Percentiles rank a stretch among this genome's conserved stretches.
Evolutionary conservation across 768 basidiomycete species (phyloP).

Genomic region (Hericium coralloides): DNA sequence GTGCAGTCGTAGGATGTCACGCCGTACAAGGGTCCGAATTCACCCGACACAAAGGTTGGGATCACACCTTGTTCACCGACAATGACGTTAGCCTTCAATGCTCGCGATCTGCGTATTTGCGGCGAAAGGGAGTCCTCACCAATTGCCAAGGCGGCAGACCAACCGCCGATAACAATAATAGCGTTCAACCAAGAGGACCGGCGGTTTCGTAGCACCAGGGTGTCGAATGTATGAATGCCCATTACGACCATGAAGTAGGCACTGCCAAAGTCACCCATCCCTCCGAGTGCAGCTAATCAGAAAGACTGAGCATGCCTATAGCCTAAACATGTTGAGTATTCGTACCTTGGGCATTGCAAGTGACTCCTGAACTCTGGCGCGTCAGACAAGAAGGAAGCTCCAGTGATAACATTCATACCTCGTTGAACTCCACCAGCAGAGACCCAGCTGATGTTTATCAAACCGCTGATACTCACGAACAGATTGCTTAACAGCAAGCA

Average conservation of each 20-base stretch:
- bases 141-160: conserved; percentile 38
- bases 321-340: not conserved
- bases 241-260: conserved; percentile 60
- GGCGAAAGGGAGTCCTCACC: conserved; percentile 29
- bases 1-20: conserved; percentile 43
- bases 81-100: too few species aligned
- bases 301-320: not conserved
- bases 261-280: conserved; percentile 51
- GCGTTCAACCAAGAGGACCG: conserved; percentile 41
- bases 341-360: conserved; percentile 55
- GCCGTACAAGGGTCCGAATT: conserved; percentile 41
- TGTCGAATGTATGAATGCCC: conserved; percentile 59
- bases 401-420: conserved; percentile 30
- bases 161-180: conserved; percentile 39
- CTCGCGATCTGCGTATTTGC: too few species aligned
- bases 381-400: conserved; percentile 21
- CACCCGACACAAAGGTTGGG: conserved; percentile 25
- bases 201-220: conserved; percentile 48
- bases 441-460: conserved; percentile 47
- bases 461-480: conserved; percentile 41
- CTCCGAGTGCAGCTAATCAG: conserved; percentile 42
- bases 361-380: conserved; percentile 16
- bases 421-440: conserved; percentile 32
- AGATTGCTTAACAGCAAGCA: conserved; percentile 55
- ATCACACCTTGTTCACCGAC: conserved; percentile 7